These are phyloP conservation scores for Fusarium sp. DNA, from an alignment of 2,329 filamentous ascomycete species.

Conservation along the genomic window DNA sequence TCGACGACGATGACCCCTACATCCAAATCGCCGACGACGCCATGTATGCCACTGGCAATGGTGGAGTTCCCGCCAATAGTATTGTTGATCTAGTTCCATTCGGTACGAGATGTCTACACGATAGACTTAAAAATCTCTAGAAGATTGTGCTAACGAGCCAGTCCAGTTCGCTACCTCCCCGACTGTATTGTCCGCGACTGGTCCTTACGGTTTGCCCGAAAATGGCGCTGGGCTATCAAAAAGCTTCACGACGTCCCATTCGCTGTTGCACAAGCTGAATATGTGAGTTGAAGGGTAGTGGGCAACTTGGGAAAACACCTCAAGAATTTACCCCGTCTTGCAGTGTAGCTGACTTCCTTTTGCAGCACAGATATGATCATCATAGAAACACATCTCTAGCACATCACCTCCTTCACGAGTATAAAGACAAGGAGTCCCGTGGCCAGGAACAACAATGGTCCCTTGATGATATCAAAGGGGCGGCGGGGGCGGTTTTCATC, in stretches of 20 bases:
- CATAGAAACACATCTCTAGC: constrained; percentile 39
- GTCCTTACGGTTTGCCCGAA: constrained; percentile 46
- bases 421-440: constrained; percentile 23
- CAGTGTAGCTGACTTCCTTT: constrained; percentile 18
- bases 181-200: constrained; percentile 45
- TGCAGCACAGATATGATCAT: constrained; percentile 11
- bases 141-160: constrained; percentile 8
- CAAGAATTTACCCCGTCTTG: background rate
- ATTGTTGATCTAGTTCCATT: constrained; percentile 58
- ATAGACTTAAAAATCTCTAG: background rate
- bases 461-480: constrained; percentile 59
- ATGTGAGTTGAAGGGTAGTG: constrained; percentile 33
- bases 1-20: constrained; percentile 44
- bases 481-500: constrained; percentile 59
- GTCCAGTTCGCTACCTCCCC: constrained; percentile 39
- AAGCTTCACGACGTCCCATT: constrained; percentile 48
- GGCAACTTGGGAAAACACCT: background rate
- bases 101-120: constrained; percentile 30
- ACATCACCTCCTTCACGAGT: constrained; percentile 35
- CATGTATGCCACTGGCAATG: constrained; percentile 46
- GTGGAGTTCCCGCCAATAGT: constrained; percentile 45
- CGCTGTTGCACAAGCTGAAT: constrained; percentile 39
- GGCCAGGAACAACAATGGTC: constrained; percentile 39
- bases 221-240: constrained; percentile 48
- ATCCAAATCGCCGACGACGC: constrained; percentile 45